Percentiles rank a stretch among this genome's conserved stretches.
These are phyloP conservation scores for Lentinula sp. DNA, from an alignment of 768 basidiomycete species.

Conservation along the genomic window DNA sequence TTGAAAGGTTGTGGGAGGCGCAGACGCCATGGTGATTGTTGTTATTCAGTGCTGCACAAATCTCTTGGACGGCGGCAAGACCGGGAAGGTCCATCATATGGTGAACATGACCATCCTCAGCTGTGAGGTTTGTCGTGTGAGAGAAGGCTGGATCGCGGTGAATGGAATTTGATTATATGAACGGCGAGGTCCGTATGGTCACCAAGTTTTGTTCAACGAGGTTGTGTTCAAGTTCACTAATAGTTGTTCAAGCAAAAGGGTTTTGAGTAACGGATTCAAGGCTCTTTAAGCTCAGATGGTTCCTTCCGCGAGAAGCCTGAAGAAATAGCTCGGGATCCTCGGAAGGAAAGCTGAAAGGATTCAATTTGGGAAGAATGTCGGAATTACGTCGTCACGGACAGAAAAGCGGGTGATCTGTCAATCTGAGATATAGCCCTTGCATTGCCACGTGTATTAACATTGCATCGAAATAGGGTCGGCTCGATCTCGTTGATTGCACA, in stretches of 20 bases:
- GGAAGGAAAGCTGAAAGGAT: neutral
- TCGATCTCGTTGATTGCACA: neutral
- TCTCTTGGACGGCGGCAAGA: neutral
- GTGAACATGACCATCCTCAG: too few species aligned
- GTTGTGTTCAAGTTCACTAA: neutral
- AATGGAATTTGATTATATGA: too few species aligned
- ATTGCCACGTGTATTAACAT: neutral
- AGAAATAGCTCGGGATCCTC: neutral
- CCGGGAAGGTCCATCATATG: neutral
- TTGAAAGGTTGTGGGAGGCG: too few species aligned
- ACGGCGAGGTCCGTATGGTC: neutral
- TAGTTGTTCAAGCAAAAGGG: neutral
- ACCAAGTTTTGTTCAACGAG: neutral
- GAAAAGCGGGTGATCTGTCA: neutral
- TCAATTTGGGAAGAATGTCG: neutral
- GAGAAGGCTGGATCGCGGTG: too few species aligned
- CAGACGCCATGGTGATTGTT: too few species aligned
- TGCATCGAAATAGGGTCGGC: slow-evolving; percentile 1
- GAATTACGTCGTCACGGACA: neutral
- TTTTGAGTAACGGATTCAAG: too few species aligned
- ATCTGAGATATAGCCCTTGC: neutral
- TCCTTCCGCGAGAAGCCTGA: neutral
- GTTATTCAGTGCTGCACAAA: too few species aligned
- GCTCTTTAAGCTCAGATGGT: neutral
- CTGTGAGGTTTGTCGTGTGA: too few species aligned